These are phyloP conservation scores for Podaxis pistillaris DNA, from an alignment of 768 basidiomycete species.

Conservation along the genomic window DNA sequence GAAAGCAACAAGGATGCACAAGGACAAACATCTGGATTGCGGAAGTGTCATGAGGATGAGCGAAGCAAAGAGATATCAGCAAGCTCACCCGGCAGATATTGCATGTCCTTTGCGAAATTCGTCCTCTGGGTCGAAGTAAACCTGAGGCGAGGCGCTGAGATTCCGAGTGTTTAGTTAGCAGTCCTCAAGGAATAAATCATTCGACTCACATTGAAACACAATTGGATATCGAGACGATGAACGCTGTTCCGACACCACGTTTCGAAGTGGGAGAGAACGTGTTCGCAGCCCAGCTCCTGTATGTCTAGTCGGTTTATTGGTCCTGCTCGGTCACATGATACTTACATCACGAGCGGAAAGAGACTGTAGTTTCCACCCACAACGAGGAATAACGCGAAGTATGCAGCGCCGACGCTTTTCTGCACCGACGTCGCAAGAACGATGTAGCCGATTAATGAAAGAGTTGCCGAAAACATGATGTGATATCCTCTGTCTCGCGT, in stretches of 20 bases:
- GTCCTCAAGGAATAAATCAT: not conserved
- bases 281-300: slow-evolving; percentile 61
- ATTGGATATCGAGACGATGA: slow-evolving; percentile 59
- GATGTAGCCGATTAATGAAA: slow-evolving; percentile 51
- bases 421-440: slow-evolving; percentile 51
- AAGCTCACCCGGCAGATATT: slow-evolving; percentile 47
- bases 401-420: slow-evolving; percentile 51
- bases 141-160: slow-evolving; percentile 50
- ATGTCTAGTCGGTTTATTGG: not conserved
- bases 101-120: slow-evolving; percentile 53
- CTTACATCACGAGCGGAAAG: slow-evolving; percentile 58
- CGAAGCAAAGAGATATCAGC: not conserved
- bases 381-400: slow-evolving; percentile 58
- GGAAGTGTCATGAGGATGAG: not conserved
- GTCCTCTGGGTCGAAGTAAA: slow-evolving; percentile 54
- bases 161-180: not conserved
- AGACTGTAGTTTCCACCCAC: slow-evolving; percentile 53
- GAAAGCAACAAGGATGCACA: slow-evolving; percentile 42
- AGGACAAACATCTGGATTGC: slow-evolving; percentile 37
- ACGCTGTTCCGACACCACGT: slow-evolving; percentile 58
- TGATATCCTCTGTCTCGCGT: slow-evolving; percentile 56
- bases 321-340: not conserved
- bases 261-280: slow-evolving; percentile 59
- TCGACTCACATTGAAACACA: slow-evolving; percentile 52
- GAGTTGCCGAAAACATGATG: slow-evolving; percentile 46